Conservation (phyloP, 1,284 basidiomycete genomes). For the Trichosporon sp. region DNA sequence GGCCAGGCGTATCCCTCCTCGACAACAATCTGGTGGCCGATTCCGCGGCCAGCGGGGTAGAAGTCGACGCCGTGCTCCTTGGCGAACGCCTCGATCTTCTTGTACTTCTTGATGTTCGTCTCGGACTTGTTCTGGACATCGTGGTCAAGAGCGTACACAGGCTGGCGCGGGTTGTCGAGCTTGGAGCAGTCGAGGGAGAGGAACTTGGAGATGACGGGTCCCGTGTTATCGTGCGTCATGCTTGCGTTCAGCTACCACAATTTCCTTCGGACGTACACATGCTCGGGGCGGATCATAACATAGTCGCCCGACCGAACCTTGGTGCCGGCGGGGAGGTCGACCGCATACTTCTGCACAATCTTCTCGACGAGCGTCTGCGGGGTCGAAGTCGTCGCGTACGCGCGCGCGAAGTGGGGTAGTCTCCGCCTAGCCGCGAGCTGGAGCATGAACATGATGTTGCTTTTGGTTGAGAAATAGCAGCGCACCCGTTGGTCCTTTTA, state of each 20-base stretch:
- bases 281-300: constrained; percentile 95
- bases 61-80: constrained; percentile 84
- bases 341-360: constrained; percentile 94
- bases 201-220: constrained; percentile 96
- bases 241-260: constrained; percentile 26
- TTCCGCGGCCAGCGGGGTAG: constrained; percentile 96
- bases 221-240: constrained; percentile 98
- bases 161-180: constrained; percentile 67
- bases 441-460: neutral
- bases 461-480: constrained; percentile 1
- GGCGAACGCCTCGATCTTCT: constrained; percentile 86
- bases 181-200: constrained; percentile 87
- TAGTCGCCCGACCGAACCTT: constrained; percentile 92
- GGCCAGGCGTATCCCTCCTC: constrained; percentile 97
- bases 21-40: constrained; percentile 91
- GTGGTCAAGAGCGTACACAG: constrained; percentile 95
- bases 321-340: constrained; percentile 71
- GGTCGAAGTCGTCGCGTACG: constrained; percentile 39
- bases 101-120: constrained; percentile 94
- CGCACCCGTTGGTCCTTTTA: neutral
- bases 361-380: constrained; percentile 95
- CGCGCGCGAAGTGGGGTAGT: constrained; percentile 2
- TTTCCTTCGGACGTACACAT: constrained; percentile 58
- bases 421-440: neutral
- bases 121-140: constrained; percentile 94